Base-by-base conservation (phyloP, 2,329 filamentous ascomycete genomes). In the Phaeomoniella chlamydospora region DNA sequence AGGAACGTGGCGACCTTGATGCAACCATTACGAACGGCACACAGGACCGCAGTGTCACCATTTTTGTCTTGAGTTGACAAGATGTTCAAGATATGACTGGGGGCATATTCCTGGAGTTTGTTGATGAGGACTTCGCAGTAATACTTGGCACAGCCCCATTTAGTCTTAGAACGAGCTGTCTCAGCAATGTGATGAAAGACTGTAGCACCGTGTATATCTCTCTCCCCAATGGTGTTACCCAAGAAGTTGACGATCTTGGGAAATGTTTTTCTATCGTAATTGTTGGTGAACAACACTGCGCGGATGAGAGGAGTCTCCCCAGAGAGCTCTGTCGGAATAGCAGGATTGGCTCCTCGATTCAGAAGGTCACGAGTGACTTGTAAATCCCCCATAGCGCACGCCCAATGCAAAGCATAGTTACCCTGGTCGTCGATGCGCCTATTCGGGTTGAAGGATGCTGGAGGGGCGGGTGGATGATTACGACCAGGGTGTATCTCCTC, bases 381-480 rank as follows among this genome's bases (percentile, higher is more conserved):
- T 18, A 94, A 67, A 46, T 96, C 90, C 39, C 90, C 90, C 88
- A 98, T 98, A 15, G 90, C 85, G 36, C 85, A 86, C 13, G 87
- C 90, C 90, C 90, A 98, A 54, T 98, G 90, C 45, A 98, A 71
- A 4, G 88, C 87, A 2, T 86, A 93, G 51, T 96, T 87, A 6
- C 80, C 79, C 49, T 93, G 86, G 31, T 86, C 81, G 54, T 98
- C 90, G 43, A 98, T 94, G n/a, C 79, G 70, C 55, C 84, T 82
- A 57, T 98, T 81, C 4, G 92, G 77, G 51, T 93, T 79, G 49
- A 94, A 93, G 53, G 85, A 80, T 19, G 76, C 65, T 0, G 90
- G 90, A 2, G 88, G 87, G 41, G 84, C 75, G 1, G 86, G 87
- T n/a, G 69, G 65, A 30, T 61, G 57, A 16, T 63, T 53, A 16